Base-by-base conservation (phyloP, 2,329 filamentous ascomycete species). In the Penicillium sp. region DNA sequence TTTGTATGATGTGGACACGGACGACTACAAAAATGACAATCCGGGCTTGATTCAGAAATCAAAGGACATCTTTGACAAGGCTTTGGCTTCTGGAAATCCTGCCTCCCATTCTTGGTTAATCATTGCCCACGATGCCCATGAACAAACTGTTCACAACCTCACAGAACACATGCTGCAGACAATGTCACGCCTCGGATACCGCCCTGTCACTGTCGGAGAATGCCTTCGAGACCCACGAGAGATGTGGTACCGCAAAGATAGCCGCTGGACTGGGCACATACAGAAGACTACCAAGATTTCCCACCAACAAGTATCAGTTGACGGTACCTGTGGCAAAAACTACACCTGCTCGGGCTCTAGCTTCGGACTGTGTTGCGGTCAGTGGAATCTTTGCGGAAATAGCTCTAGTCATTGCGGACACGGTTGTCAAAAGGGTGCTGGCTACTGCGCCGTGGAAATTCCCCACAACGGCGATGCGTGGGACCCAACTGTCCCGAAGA, bases 1-100 rank as follows among this genome's bases (percentile, higher is more conserved):
- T 51, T 65, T 75, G 33, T 78, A 76, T 46, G 75, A 81, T 54
- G 71, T 81, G 22, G 80, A 82, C 64, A 81, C 79, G 4, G 69
- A 74, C 22, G 80, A 82, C 62, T 81, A 75, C 61, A 72, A 71
- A 49, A 72, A 77, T 37, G 74, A 75, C 49, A 67, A 66, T 24
- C 74, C 74, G 0, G 59, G 67, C 7, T 54, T 66, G 16, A 76
- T 78, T 33, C 74, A 78, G 31, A 56, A 56, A 9, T 77, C 75
- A 9, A 78, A 78, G 51, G 74, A 76, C 27, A 71, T 72, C 2
- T 77, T 78, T 42, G 72, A 77, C 50, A 62, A 66, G 14, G 68
- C 70, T 7, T 49, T 78, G 43, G 53, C 61, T 37, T 57, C 60
- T 3, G 63, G 62, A 21, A 68, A 65, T 37, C 53, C 65, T 13